Evolutionary conservation across 1,284 basidiomycete species (phyloP), one percentile per base, ranked within the genome.

Genomic region (Ceratobasidium sp.): DNA sequence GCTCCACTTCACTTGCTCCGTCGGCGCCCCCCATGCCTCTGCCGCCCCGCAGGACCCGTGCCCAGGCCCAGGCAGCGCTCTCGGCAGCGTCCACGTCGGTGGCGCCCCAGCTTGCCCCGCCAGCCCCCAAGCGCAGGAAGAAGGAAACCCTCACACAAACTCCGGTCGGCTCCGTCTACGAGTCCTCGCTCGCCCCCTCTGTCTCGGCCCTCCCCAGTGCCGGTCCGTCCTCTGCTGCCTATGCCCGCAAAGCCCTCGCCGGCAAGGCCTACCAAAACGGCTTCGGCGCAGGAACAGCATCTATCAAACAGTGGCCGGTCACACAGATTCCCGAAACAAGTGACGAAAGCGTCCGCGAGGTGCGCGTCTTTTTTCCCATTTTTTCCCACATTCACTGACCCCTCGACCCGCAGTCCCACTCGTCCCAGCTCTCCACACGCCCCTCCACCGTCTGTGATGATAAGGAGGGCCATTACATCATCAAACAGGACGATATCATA

Each of bases 381-480:
- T 52, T 31, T 34, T 42, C 22, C 27, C 29, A 34, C 49, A n/a
- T 45, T 15, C n/a, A 25, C 32, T 64, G 32, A 70, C 15, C 20
- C 1, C 10, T 27, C n/a, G 6, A 20, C 22, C 29, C n/a, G n/a
- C 40, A 56, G 20, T 60, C 42, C n/a, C 32, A 56, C 31, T 57
- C 69, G 2, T 73, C 73, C 27, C 74, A 75, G 45, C 68, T 71
- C 40, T 73, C 73, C 10, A 71, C 68, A 52, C 70, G 50, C 81
- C 85, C 68, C 82, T 65, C 60, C n/a, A 57, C 70, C 40, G 68
- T 54, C 12, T 96, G 93, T 80, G 94, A 96, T 77, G 94, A 96
- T 82, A 91, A 94, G 79, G 94, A 96, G 78, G 94, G 94, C 27
- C 94, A 96, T 80, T 96, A 96, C 78, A 93, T 96, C 76, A 91